These are phyloP conservation scores for Thermomucor indicae-seudaticae DNA, from an alignment of 371 early-diverging fungal species.

Conservation along the genomic window DNA sequence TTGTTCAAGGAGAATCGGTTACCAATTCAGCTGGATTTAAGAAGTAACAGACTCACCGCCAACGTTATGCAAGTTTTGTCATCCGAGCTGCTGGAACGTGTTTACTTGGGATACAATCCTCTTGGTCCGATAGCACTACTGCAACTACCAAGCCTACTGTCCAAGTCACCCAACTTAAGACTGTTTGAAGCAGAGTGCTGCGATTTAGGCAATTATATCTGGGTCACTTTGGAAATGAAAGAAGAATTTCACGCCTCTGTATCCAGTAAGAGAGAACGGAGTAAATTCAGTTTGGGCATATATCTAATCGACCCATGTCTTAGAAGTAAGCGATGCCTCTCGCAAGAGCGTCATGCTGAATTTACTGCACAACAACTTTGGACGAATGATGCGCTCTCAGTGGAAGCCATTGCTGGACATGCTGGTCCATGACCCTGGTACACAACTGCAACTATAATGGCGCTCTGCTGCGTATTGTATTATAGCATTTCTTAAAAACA, in stretches of 20 bases:
- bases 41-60: constrained; percentile 13
- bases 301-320: neutral
- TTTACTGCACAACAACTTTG: constrained; percentile 17
- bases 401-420: constrained; percentile 11
- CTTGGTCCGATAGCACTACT: constrained; percentile 14
- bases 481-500: neutral
- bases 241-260: neutral
- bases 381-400: constrained; percentile 9
- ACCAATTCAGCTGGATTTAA: no score
- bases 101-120: constrained; percentile 19
- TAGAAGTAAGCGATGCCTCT: neutral
- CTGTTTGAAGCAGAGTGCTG: constrained; percentile 12
- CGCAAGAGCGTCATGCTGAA: no score
- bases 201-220: constrained; percentile 8
- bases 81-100: neutral
- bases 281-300: neutral
- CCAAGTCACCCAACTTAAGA: constrained; percentile 6
- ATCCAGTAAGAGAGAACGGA: neutral
- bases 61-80: neutral
- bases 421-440: neutral
- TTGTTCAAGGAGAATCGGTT: no score
- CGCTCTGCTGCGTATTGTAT: no score
- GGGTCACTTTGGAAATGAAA: neutral
- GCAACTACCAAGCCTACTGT: neutral
- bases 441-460: no score